Percentiles rank a stretch among this genome's conserved stretches.
Conservation (phyloP, 768 basidiomycete species). For the Kwoniella bestiolae region DNA sequence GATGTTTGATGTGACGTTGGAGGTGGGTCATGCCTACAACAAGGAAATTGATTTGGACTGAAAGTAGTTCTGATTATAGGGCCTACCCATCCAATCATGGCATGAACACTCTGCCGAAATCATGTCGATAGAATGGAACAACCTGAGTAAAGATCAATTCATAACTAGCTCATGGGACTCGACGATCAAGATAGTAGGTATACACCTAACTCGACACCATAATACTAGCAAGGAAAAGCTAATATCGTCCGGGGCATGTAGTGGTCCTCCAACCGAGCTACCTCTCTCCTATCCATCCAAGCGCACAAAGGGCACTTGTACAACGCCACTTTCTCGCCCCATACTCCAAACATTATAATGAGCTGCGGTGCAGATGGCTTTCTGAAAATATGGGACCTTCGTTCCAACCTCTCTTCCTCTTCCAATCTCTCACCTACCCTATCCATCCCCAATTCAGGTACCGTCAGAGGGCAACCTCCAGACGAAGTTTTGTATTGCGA, state of each 20-base stretch:
- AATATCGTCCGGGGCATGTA: no score
- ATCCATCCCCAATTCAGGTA: neutral
- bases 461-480: neutral
- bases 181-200: conserved; percentile 77
- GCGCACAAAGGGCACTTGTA: conserved; percentile 87
- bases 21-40: conserved; percentile 62
- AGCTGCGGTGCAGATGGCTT: conserved; percentile 85
- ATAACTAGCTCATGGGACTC: conserved; percentile 73
- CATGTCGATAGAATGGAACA: conserved; percentile 94
- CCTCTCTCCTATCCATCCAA: conserved; percentile 75
- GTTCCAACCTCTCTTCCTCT: no score
- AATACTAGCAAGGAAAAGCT: no score
- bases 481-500: conserved; percentile 44
- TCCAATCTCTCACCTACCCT: conserved; percentile 9
- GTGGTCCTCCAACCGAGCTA: neutral
- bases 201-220: neutral
- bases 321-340: conserved; percentile 88
- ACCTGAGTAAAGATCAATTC: conserved; percentile 66
- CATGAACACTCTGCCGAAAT: conserved; percentile 93
- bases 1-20: conserved; percentile 85
- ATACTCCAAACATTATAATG: conserved; percentile 77
- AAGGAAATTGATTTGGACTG: no score
- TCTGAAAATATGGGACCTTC: conserved; percentile 42
- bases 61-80: no score
- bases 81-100: conserved; percentile 87